Evolutionary conservation across 2,329 filamentous ascomycete genomes (phyloP).

Genomic region (Celoporthe dispersa): DNA sequence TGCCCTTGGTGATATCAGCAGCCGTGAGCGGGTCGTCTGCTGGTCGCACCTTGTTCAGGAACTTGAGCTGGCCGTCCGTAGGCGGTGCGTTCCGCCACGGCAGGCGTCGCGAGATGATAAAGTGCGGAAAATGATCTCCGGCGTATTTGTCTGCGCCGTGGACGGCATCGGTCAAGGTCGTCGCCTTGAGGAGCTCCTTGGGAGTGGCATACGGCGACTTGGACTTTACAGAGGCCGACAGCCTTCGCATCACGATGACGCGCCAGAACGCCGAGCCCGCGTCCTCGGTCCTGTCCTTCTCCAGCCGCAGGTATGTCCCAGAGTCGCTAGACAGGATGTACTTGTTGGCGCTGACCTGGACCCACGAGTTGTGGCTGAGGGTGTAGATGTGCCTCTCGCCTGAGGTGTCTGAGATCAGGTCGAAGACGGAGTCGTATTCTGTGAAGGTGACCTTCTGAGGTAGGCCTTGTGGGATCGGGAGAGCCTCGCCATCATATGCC

Average conservation of each 20-base stretch:
- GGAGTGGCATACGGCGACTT: slow-evolving; percentile 71
- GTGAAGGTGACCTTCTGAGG: slow-evolving; percentile 72
- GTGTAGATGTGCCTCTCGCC: slow-evolving; percentile 78
- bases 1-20: slow-evolving; percentile 73
- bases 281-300: slow-evolving; percentile 44
- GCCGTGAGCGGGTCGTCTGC: slow-evolving; percentile 58
- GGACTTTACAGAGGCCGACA: slow-evolving; percentile 45
- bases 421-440: slow-evolving; percentile 90
- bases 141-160: slow-evolving; percentile 86
- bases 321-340: slow-evolving; percentile 72
- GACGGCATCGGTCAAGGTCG: slow-evolving; percentile 75
- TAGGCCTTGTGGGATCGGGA: slow-evolving; percentile 9
- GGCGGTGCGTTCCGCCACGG: slow-evolving; percentile 73
- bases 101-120: slow-evolving; percentile 68
- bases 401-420: slow-evolving; percentile 82
- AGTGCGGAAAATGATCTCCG: slow-evolving; percentile 64
- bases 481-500: slow-evolving; percentile 24
- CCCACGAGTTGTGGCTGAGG: slow-evolving; percentile 81
- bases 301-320: slow-evolving; percentile 64
- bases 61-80: slow-evolving; percentile 66
- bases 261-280: slow-evolving; percentile 42
- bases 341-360: slow-evolving; percentile 70
- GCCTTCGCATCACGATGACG: slow-evolving; percentile 53
- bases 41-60: slow-evolving; percentile 68
- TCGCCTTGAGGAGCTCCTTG: slow-evolving; percentile 66